These are phyloP conservation scores for Porphyrellus cyaneotinctus DNA, from an alignment of 768 basidiomycete genomes.

Conservation along the genomic window DNA sequence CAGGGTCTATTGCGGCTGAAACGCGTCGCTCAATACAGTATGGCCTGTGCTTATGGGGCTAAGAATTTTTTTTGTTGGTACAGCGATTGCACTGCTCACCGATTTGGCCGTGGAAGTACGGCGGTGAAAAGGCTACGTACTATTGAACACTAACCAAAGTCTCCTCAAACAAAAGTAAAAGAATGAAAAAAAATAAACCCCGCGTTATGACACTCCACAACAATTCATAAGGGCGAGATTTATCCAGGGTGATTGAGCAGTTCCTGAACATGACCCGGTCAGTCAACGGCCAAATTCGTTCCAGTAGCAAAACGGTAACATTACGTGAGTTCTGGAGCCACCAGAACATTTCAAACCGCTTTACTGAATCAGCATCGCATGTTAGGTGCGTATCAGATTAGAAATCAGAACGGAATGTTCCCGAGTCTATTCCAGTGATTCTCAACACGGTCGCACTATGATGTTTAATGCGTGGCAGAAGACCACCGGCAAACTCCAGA, in stretches of 20 bases:
- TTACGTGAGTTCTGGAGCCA: constrained; percentile 10
- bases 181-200: not conserved
- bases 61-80: not conserved
- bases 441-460: constrained; percentile 12
- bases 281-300: not conserved
- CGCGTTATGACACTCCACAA: constrained; percentile 1
- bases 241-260: not conserved
- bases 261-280: constrained; percentile 1
- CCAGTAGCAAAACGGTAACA: constrained; percentile 9
- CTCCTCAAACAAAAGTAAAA: not conserved
- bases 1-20: constrained; percentile 25
- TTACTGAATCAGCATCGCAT: constrained; percentile 3
- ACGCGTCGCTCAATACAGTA: constrained; percentile 13
- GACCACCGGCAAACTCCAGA: constrained; percentile 12
- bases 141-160: not conserved
- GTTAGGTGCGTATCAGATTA: constrained; percentile 7
- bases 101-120: constrained; percentile 17
- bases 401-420: not conserved
- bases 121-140: not conserved
- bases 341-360: not conserved
- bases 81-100: constrained; percentile 9
- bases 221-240: constrained; percentile 2
- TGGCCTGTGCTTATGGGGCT: constrained; percentile 8
- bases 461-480: constrained; percentile 4
- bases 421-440: constrained; percentile 9